Conservation (phyloP, 106 monocot species). For the Chionographis japonica region DNA sequence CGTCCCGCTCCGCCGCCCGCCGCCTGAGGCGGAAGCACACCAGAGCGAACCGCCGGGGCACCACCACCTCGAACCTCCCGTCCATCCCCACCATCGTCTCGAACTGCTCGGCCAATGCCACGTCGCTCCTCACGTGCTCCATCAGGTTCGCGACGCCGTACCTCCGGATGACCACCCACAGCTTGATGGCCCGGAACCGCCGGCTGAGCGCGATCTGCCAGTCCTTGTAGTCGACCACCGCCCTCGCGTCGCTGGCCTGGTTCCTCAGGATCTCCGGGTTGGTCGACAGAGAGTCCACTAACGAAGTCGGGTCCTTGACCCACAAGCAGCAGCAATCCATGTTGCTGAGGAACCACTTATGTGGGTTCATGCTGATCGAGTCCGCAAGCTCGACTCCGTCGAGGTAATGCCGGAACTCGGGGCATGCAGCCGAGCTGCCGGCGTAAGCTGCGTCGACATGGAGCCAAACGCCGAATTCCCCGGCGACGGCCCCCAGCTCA, state of each 20-base stretch:
- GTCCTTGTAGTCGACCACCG: slow-evolving; percentile 56
- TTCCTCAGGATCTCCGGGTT: slow-evolving; percentile 45
- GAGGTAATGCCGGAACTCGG: slow-evolving; percentile 26
- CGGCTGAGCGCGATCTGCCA: slow-evolving; percentile 53
- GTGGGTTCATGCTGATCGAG: slow-evolving; percentile 48
- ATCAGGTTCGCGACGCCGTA: slow-evolving; percentile 25
- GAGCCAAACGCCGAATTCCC: slow-evolving; percentile 29
- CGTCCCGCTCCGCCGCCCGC: neutral
- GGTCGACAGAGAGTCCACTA: slow-evolving; percentile 29
- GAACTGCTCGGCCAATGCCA: slow-evolving; percentile 15
- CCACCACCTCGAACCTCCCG: slow-evolving; percentile 31
- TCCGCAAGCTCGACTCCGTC: slow-evolving; percentile 41
- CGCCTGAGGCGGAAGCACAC: slow-evolving; percentile 33
- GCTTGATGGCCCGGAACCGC: slow-evolving; percentile 37
- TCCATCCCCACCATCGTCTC: slow-evolving; percentile 18
- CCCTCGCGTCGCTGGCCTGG: slow-evolving; percentile 4
- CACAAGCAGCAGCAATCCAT: slow-evolving; percentile 64
- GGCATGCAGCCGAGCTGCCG: slow-evolving; percentile 25
- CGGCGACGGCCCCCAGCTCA: slow-evolving; percentile 25
- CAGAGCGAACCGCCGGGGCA: slow-evolving; percentile 23
- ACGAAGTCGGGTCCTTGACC: slow-evolving; percentile 10
- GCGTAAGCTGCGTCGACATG: slow-evolving; percentile 43
- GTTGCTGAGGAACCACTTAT: slow-evolving; percentile 56
- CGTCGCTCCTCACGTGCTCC: slow-evolving; percentile 29
- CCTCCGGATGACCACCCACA: slow-evolving; percentile 47